These are phyloP conservation scores for Erysimum pusillum DNA, from an alignment of 441 rosid genomes.

Conservation along the genomic window DNA sequence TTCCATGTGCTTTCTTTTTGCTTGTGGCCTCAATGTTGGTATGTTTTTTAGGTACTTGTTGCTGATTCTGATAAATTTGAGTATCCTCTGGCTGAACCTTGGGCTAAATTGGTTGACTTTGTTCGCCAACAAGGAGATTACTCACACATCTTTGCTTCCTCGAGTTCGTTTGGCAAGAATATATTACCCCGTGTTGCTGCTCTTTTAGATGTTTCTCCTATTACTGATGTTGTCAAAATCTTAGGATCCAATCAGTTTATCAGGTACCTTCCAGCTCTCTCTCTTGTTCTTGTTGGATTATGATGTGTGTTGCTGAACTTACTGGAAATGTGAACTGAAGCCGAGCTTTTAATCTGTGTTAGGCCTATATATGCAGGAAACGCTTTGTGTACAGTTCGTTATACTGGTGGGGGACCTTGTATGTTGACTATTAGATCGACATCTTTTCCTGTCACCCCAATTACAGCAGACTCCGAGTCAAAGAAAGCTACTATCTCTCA, in stretches of 20 bases:
- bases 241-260: conserved; percentile 67
- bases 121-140: conserved; percentile 73
- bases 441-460: conserved; percentile 64
- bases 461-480: conserved; percentile 51
- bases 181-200: conserved; percentile 90
- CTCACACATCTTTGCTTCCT: conserved; percentile 77
- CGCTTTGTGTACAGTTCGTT: conserved; percentile 82
- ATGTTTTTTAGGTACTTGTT: conserved; percentile 68
- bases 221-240: conserved; percentile 83
- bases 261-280: conserved; percentile 59
- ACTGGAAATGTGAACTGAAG: conserved; percentile 13
- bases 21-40: conserved; percentile 9
- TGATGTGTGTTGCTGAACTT: background rate
- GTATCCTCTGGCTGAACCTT: conserved; percentile 83
- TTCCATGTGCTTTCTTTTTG: background rate
- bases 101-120: conserved; percentile 80
- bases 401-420: conserved; percentile 80
- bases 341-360: conserved; percentile 26
- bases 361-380: conserved; percentile 99
- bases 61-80: conserved; percentile 84
- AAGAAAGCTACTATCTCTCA: conserved; percentile 75
- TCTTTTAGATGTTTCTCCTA: conserved; percentile 87
- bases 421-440: conserved; percentile 80
- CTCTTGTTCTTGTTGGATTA: background rate
- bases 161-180: conserved; percentile 92